Evolutionary conservation across 768 basidiomycete species (phyloP).

Genomic region (Tremella fuciformis): DNA sequence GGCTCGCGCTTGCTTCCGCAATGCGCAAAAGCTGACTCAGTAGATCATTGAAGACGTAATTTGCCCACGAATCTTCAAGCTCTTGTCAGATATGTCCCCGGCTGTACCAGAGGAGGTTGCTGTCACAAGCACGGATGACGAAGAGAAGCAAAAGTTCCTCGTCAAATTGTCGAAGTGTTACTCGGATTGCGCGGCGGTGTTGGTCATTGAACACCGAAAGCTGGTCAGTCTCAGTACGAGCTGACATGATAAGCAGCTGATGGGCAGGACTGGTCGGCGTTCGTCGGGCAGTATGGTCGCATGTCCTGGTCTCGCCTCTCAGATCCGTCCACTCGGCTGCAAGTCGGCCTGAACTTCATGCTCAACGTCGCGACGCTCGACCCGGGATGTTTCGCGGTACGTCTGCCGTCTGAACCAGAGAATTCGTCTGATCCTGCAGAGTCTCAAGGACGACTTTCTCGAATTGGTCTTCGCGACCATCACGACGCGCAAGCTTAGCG

Average conservation of each 20-base stretch:
- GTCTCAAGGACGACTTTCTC: constrained; percentile 58
- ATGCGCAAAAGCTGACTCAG: not conserved
- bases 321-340: constrained; percentile 58
- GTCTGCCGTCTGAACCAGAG: constrained; percentile 27
- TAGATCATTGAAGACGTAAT: constrained; percentile 60
- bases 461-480: constrained; percentile 60
- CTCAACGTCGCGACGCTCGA: constrained; percentile 56
- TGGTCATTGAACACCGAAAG: constrained; percentile 56
- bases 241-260: constrained; percentile 1
- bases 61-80: constrained; percentile 60
- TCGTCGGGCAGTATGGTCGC: constrained; percentile 58
- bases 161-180: constrained; percentile 68
- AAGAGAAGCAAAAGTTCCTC: constrained; percentile 52
- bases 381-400: constrained; percentile 62
- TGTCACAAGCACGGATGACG: constrained; percentile 27
- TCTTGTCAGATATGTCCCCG: constrained; percentile 58
- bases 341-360: constrained; percentile 66
- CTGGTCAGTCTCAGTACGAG: constrained; percentile 14
- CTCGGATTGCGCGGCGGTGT: constrained; percentile 66
- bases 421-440: constrained; percentile 49
- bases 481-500: constrained; percentile 55
- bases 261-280: constrained; percentile 63
- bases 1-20: too few species aligned
- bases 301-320: constrained; percentile 62
- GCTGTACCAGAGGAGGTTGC: constrained; percentile 24